Percentiles rank a stretch among this genome's conserved stretches.
These are phyloP conservation scores for Saccharomycopsis sp. DNA, from an alignment of 805 yeast genomes.

Conservation along the genomic window DNA sequence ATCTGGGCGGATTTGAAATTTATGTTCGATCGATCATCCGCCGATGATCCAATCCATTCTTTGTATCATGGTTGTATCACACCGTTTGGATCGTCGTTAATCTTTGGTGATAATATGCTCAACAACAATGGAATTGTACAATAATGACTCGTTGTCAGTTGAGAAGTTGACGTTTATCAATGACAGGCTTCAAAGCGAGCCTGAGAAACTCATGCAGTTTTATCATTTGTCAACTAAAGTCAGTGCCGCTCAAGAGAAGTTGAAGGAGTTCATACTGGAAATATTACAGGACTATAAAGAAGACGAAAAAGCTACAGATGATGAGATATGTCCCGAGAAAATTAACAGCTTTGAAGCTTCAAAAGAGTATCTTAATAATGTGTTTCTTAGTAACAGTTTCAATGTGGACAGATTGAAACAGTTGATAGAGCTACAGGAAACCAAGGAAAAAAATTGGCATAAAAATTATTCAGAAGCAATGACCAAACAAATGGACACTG, in stretches of 20 bases:
- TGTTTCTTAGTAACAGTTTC: background rate
- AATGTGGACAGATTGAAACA: background rate
- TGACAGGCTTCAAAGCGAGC: background rate
- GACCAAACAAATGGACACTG: background rate
- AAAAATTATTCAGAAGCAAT: background rate
- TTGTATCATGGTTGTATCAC: too few relatives aligned
- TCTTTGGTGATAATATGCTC: too few relatives aligned
- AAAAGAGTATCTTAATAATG: background rate
- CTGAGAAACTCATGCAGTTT: background rate
- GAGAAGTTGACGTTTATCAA: background rate
- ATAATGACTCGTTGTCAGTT: background rate
- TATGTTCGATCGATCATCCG: too few relatives aligned
- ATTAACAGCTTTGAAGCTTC: background rate
- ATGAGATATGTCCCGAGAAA: background rate
- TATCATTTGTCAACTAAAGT: background rate
- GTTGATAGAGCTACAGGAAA: background rate
- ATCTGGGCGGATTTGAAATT: too few relatives aligned
- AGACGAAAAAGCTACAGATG: background rate
- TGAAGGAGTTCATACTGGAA: background rate
- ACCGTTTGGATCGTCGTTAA: too few relatives aligned
- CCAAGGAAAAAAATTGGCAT: background rate
- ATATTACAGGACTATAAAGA: background rate
- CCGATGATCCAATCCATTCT: too few relatives aligned
- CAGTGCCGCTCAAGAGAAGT: background rate
- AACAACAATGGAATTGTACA: background rate